Conservation (phyloP, 2,329 filamentous ascomycete genomes). For the Trichoderma atrobrunneum region DNA sequence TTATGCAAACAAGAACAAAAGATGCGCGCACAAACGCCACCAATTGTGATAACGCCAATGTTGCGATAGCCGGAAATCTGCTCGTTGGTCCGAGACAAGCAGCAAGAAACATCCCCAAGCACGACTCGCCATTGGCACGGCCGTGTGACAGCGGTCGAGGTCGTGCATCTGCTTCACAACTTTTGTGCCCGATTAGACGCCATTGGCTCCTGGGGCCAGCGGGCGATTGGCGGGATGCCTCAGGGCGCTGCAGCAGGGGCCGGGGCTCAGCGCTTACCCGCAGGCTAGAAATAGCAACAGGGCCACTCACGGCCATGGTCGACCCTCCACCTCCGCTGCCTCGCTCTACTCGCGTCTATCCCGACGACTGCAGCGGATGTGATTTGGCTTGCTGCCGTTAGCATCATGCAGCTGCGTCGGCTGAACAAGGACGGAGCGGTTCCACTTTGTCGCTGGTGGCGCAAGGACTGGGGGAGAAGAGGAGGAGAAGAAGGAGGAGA, state of each 20-base stretch:
- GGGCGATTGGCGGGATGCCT: conserved; percentile 1
- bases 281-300: conserved; percentile 16
- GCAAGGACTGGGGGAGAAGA: neutral
- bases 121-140: neutral
- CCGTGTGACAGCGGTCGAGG: conserved; percentile 1
- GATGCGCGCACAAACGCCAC: neutral
- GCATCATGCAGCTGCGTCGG: neutral
- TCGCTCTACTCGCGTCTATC: neutral
- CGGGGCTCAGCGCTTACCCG: conserved; percentile 16
- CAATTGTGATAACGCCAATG: neutral
- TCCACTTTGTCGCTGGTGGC: neutral
- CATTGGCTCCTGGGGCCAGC: neutral
- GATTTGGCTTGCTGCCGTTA: neutral
- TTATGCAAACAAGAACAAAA: neutral
- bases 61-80: neutral
- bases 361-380: neutral
- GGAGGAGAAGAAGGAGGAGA: neutral
- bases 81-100: neutral
- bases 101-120: neutral
- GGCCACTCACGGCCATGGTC: conserved; percentile 5
- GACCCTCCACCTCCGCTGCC: conserved; percentile 9
- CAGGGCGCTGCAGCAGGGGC: conserved; percentile 5
- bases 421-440: neutral
- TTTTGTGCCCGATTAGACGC: conserved; percentile 1
- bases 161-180: neutral